Base-by-base conservation (phyloP, 2,329 filamentous ascomycete species). In the Lecanicillium sp. region DNA sequence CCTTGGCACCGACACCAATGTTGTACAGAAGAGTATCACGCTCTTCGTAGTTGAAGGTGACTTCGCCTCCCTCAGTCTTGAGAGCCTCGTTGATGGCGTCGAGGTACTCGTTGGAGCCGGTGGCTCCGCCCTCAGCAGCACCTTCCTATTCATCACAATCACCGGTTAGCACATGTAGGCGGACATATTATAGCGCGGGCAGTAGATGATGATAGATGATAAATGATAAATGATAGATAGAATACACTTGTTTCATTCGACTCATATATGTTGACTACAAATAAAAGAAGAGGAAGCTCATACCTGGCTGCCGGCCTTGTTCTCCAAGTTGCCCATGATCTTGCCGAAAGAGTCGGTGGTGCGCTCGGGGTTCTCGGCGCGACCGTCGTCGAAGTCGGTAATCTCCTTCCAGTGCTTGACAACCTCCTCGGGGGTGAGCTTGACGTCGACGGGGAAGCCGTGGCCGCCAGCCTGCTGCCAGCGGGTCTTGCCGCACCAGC, bases 1-100 rank as follows among this genome's bases (percentile, higher is more conserved):
- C 83, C 76, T 95, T 96, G 55, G 91, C 90, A 50, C 93, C 93
- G 52, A 98, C 69, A 51, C 91, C 91, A 35, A 98, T 77, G 71
- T 96, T 97, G 78, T 98, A 98, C 41, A 98, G 84, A 60, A 95
- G 93, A 43, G 86, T 77, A 65, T 98, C 93, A 59, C 83, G 84
- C 62, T 97, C 90, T 55, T 84, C 82, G 62, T 90, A 97, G 54
- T 75, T 77, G 71, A 87, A 97, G 60, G 86, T 79, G 48, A 87
- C 88, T 44, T 86, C 85, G 35, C 65, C 63, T 30, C 85, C 75
- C 65, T 90, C 78, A 40, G 83, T 75, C 60, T 82, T 79, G 71
- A 90, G 84, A 26, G 87, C 86, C 58, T 78, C 75, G 60, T 86
- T 80, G 60, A 96, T 96, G 59, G 83, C 83, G 48, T 79, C 74